Evolutionary conservation across 2,329 filamentous ascomycete species (phyloP).

Genomic region (Alternaria longipes): DNA sequence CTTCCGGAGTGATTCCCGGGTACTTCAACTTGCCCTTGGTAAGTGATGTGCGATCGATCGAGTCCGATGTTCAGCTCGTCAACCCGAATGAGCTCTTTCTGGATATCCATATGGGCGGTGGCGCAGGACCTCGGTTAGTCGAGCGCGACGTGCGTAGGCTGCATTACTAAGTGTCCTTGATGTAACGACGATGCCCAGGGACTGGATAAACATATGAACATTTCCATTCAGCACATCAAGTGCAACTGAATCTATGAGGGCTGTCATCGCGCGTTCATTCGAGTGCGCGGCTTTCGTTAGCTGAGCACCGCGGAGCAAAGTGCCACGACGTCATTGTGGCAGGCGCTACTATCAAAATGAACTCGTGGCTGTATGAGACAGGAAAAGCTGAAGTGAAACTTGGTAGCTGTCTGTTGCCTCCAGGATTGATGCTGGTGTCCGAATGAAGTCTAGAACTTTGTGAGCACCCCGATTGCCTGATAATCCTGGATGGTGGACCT

Average conservation of each 20-base stretch:
- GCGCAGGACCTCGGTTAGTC: not conserved
- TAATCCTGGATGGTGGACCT: not conserved
- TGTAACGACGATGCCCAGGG: not conserved
- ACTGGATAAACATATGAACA: not conserved
- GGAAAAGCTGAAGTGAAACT: not conserved
- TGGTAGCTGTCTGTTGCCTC: not conserved
- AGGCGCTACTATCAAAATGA: not conserved
- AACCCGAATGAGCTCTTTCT: conserved; percentile 36
- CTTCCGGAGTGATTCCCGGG: conserved; percentile 20
- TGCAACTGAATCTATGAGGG: not conserved
- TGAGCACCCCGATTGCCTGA: not conserved
- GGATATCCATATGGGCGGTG: conserved; percentile 24
- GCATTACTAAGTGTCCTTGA: not conserved
- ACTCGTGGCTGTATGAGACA: not conserved
- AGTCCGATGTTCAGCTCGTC: conserved; percentile 21
- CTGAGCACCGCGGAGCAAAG: conserved; percentile 1
- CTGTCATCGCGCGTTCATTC: not conserved
- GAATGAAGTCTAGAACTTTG: not conserved
- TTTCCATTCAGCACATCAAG: too few relatives aligned
- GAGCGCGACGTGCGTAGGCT: not conserved
- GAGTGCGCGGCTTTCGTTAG: not conserved
- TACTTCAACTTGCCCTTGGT: conserved; percentile 21
- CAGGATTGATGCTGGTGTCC: not conserved
- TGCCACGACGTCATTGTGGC: not conserved
- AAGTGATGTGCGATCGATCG: conserved; percentile 24